phyloP scores from a whole-genome alignment of 352 stramenopile genomes.

The Thalassiosira livingstoniorum region DNA sequence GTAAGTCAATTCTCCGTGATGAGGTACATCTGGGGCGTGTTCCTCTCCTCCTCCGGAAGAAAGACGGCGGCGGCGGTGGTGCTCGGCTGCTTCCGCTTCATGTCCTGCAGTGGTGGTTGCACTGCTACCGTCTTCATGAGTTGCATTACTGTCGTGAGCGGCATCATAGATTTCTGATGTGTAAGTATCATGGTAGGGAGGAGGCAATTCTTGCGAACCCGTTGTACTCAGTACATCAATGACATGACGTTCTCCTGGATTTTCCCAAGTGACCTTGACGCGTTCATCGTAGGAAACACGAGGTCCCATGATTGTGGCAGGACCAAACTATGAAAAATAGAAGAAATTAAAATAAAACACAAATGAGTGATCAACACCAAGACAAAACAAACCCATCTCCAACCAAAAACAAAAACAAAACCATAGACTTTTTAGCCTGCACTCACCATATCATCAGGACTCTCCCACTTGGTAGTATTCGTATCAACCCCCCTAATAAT shows the following conservation, averaged over 20 bases:
- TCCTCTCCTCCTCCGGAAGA: background rate
- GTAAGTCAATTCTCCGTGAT: conserved; percentile 50
- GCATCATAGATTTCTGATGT: background rate
- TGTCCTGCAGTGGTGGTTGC: background rate
- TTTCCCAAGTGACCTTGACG: conserved; percentile 44
- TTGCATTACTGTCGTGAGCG: background rate
- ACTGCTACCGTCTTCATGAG: background rate
- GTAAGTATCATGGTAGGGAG: conserved; percentile 25
- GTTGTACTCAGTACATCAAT: conserved; percentile 52
- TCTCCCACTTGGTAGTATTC: conserved; percentile 35
- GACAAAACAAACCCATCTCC: too few species aligned
- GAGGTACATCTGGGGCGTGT: conserved; percentile 20
- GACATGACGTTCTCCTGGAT: conserved; percentile 51
- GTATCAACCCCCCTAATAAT: conserved; percentile 22
- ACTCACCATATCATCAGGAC: conserved; percentile 8
- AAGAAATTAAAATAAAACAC: too few species aligned
- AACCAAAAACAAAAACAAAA: too few species aligned
- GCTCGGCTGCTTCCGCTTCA: conserved; percentile 2
- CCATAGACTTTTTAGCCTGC: too few species aligned
- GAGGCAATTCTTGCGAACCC: conserved; percentile 24
- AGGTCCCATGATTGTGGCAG: conserved; percentile 34
- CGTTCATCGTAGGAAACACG: conserved; percentile 27
- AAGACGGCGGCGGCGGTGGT: background rate
- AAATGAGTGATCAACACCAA: too few species aligned
- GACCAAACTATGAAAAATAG: too few species aligned